These are phyloP conservation scores for Zygotorulaspora florentina DNA, from an alignment of 805 yeast genomes.

Conservation along the genomic window DNA sequence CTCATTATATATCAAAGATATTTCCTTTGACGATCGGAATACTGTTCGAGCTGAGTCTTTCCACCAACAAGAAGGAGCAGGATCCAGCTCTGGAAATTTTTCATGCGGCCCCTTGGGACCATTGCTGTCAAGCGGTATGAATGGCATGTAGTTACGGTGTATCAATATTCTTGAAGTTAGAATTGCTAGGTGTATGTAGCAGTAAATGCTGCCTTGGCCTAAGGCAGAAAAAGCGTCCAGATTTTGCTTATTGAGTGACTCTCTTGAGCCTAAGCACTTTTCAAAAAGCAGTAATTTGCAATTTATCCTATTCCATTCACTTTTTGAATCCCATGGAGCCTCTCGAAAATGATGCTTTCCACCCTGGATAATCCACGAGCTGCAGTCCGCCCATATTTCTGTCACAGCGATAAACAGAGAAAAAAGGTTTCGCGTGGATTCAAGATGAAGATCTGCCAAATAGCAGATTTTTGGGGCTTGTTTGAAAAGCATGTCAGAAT, in stretches of 20 bases:
- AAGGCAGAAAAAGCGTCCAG: conserved; percentile 2
- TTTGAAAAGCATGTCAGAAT: not conserved
- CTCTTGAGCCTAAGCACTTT: conserved; percentile 1
- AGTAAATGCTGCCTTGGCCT: conserved; percentile 4
- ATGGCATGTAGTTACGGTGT: conserved; percentile 5
- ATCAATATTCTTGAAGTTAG: conserved; percentile 3
- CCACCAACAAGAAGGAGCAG: conserved; percentile 4
- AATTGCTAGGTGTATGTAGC: conserved; percentile 1
- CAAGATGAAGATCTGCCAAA: not conserved
- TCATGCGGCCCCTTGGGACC: conserved; percentile 3
- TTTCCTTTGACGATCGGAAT: conserved; percentile 1
- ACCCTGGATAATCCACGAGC: conserved; percentile 6
- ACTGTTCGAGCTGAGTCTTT: conserved; percentile 1
- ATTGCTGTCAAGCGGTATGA: conserved; percentile 1
- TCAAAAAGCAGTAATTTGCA: not conserved
- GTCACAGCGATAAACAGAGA: conserved; percentile 4
- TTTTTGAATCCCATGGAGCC: conserved; percentile 2
- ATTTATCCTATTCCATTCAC: conserved; percentile 1
- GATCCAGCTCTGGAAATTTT: not conserved
- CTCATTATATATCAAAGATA: conserved; percentile 1
- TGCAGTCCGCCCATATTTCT: conserved; percentile 6
- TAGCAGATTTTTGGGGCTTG: not conserved
- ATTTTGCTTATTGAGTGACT: conserved; percentile 3
- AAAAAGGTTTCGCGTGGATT: not conserved
- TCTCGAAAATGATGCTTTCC: conserved; percentile 1